Evolutionary conservation across 805 yeast species (phyloP).

Genomic region (Candida peoriensis): DNA sequence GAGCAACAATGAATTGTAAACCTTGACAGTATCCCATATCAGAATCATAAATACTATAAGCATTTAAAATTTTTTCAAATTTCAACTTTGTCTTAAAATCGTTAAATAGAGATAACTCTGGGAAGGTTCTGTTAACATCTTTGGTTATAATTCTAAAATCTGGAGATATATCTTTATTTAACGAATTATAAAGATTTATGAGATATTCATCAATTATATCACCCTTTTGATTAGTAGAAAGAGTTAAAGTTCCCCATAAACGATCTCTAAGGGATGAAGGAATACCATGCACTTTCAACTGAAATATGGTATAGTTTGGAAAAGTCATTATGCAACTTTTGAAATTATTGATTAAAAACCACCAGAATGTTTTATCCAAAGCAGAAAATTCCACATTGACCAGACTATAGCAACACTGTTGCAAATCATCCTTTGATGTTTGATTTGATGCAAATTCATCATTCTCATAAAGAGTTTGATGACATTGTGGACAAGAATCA

Average conservation of each 20-base stretch:
- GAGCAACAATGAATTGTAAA: constrained; percentile 56
- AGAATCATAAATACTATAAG: constrained; percentile 57
- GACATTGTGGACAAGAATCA: constrained; percentile 22
- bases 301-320: constrained; percentile 42
- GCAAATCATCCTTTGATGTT: constrained; percentile 6
- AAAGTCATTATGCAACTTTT: constrained; percentile 39
- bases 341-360: constrained; percentile 38
- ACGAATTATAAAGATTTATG: constrained; percentile 30
- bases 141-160: constrained; percentile 44
- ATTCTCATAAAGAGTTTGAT: constrained; percentile 20
- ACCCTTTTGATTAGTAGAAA: constrained; percentile 20
- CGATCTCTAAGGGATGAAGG: constrained; percentile 38
- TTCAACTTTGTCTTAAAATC: constrained; percentile 33
- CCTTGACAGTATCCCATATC: constrained; percentile 72
- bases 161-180: constrained; percentile 37
- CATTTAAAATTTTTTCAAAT: constrained; percentile 52
- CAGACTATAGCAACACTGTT: constrained; percentile 20
- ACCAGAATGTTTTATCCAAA: constrained; percentile 39
- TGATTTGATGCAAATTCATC: constrained; percentile 19
- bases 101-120: constrained; percentile 44
- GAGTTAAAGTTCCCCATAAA: constrained; percentile 36
- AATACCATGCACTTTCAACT: constrained; percentile 37
- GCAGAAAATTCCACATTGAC: constrained; percentile 10
- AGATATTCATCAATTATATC: constrained; percentile 13
- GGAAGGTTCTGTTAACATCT: constrained; percentile 58